Conservation (phyloP, 2,329 filamentous ascomycete species). For the Colletotrichum tanaceti region DNA sequence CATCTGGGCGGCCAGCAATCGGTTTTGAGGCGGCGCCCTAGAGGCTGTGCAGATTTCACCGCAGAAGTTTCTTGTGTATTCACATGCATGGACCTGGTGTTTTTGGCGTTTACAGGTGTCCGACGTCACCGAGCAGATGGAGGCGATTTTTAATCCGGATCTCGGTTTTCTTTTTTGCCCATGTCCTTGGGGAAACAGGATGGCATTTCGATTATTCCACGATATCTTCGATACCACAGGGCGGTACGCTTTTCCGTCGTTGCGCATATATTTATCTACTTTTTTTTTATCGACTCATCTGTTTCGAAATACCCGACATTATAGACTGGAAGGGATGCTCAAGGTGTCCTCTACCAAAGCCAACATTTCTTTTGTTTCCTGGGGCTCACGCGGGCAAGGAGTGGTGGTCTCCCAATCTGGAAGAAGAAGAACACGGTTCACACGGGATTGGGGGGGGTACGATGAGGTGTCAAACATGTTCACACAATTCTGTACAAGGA, state of each 20-base stretch:
- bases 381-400: constrained; percentile 37
- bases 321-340: constrained; percentile 39
- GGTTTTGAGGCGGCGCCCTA: constrained; percentile 59
- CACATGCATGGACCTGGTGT: constrained; percentile 40
- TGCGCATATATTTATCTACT: constrained; percentile 35
- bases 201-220: constrained; percentile 38
- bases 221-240: constrained; percentile 42
- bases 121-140: constrained; percentile 9
- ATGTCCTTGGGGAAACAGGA: constrained; percentile 32
- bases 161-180: constrained; percentile 40
- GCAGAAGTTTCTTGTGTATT: constrained; percentile 39
- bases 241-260: constrained; percentile 30
- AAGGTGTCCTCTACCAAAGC: constrained; percentile 32
- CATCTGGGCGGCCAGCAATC: constrained; percentile 79
- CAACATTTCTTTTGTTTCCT: constrained; percentile 38
- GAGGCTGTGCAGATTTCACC: constrained; percentile 19
- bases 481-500: constrained; percentile 28
- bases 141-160: constrained; percentile 32
- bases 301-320: constrained; percentile 41
- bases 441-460: constrained; percentile 32
- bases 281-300: constrained; percentile 32
- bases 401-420: constrained; percentile 38
- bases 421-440: constrained; percentile 29
- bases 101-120: constrained; percentile 38
- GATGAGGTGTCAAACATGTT: constrained; percentile 17